phyloP scores from a whole-genome alignment of 2,329 filamentous ascomycete genomes.

The Colletotrichum sp. region DNA sequence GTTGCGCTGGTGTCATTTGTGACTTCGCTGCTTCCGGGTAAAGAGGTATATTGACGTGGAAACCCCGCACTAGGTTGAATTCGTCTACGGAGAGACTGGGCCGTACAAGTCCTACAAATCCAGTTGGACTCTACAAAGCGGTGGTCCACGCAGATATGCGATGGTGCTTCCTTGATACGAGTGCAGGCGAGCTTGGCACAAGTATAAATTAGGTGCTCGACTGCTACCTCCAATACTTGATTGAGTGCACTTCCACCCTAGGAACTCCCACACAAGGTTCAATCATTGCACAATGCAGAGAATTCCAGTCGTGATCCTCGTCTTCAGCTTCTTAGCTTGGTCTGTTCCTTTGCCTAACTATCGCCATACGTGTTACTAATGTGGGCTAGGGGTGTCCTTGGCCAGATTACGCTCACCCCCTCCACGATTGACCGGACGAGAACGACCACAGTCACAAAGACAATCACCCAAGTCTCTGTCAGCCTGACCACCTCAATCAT shows the following conservation, averaged over 20 bases:
- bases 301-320: not conserved
- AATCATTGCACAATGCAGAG: not conserved
- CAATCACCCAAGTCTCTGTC: not conserved
- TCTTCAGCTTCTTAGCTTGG: not conserved
- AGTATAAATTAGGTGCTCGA: not conserved
- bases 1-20: not conserved
- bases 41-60: not conserved
- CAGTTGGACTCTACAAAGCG: not conserved
- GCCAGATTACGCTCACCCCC: conserved; percentile 6
- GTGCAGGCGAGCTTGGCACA: not conserved
- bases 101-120: not conserved
- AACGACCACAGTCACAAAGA: not conserved
- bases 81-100: not conserved
- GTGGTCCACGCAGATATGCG: not conserved
- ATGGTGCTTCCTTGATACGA: not conserved
- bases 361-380: not conserved
- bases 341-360: not conserved
- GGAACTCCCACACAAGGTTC: not conserved
- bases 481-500: not conserved
- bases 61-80: not conserved
- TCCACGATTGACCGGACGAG: not conserved
- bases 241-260: not conserved
- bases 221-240: not conserved
- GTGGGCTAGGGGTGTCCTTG: not conserved
- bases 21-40: not conserved